A percentile compares a stretch with the other conserved stretches of the same genome.
Evolutionary conservation across 2,329 filamentous ascomycete genomes (phyloP).

Genomic region (Trichoderma arundinaceum): DNA sequence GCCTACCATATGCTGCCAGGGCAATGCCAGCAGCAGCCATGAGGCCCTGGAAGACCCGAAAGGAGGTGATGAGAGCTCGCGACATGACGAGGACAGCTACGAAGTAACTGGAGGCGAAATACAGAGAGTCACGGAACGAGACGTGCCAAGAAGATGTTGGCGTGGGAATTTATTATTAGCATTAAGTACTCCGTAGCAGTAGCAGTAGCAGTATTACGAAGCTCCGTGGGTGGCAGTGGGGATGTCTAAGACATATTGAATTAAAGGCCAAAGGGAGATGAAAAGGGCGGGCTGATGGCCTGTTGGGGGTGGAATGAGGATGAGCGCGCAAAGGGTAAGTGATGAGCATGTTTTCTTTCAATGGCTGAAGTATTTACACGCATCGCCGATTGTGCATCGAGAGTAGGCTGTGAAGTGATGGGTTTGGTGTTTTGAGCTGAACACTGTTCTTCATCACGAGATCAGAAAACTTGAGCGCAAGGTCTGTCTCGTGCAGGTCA

Average conservation of each 20-base stretch:
- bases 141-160: not conserved
- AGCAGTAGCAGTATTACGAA: not conserved
- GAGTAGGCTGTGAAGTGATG: too few species aligned
- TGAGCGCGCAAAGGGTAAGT: not conserved
- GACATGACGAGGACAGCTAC: slow-evolving; percentile 31
- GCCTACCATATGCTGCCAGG: slow-evolving; percentile 36
- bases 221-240: not conserved
- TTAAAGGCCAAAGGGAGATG: slow-evolving; percentile 7
- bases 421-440: too few species aligned
- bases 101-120: not conserved
- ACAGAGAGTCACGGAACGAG: not conserved
- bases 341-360: not conserved
- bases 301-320: not conserved
- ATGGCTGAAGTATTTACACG: too few species aligned
- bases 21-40: slow-evolving; percentile 33
- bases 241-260: slow-evolving; percentile 26
- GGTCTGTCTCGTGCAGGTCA: too few species aligned
- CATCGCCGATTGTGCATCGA: too few species aligned
- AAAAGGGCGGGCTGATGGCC: slow-evolving; percentile 1
- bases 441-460: too few species aligned
- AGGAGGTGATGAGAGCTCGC: slow-evolving; percentile 28
- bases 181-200: not conserved
- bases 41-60: slow-evolving; percentile 35
- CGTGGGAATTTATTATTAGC: not conserved
- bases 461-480: too few species aligned